Conservation (phyloP, 257 asterid genomes). For the Solanum habrochaites region DNA sequence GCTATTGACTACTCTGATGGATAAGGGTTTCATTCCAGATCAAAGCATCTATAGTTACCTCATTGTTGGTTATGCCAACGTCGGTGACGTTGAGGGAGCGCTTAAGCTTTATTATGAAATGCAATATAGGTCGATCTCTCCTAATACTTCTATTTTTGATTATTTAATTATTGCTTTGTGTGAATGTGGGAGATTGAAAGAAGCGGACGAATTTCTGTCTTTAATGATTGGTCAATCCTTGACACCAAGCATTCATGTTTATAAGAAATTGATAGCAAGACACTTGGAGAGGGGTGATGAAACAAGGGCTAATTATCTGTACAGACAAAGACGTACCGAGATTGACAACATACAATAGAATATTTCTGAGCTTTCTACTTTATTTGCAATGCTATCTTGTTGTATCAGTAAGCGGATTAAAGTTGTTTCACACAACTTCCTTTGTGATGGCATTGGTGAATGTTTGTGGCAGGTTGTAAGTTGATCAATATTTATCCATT, state of each 20-base stretch:
- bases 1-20: constrained; percentile 46
- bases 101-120: constrained; percentile 58
- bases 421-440: background rate
- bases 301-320: constrained; percentile 21
- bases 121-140: constrained; percentile 47
- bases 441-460: background rate
- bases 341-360: background rate
- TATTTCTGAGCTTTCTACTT: background rate
- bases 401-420: background rate
- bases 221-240: constrained; percentile 25
- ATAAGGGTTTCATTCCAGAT: constrained; percentile 48
- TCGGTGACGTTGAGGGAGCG: constrained; percentile 32
- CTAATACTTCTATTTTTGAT: constrained; percentile 17
- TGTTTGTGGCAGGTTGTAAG: background rate
- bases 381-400: background rate
- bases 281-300: constrained; percentile 27
- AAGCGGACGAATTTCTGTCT: constrained; percentile 35
- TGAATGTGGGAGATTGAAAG: constrained; percentile 37
- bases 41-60: constrained; percentile 40
- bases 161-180: constrained; percentile 32
- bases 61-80: constrained; percentile 44
- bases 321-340: constrained; percentile 7
- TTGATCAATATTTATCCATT: background rate
- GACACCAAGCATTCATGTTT: constrained; percentile 19
- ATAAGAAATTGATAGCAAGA: constrained; percentile 19